phyloP scores from a whole-genome alignment of 2,329 filamentous ascomycete genomes.

The Hymenoscyphus fraxineus region DNA sequence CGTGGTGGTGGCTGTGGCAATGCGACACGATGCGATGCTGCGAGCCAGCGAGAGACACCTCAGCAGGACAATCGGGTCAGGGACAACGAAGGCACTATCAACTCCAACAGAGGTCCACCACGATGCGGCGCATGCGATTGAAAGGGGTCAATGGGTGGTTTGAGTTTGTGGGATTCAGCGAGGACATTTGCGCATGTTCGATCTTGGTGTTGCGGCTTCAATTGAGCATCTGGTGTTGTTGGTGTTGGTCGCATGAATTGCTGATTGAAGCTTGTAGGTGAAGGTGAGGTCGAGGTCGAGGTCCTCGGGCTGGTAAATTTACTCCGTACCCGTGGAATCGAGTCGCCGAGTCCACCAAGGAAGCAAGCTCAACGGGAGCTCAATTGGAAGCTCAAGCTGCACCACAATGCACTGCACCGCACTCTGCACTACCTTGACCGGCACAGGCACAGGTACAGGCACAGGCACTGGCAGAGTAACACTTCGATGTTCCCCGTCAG shows the following conservation, averaged over 20 bases:
- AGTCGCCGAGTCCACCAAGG: no score
- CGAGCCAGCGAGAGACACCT: neutral
- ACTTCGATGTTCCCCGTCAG: no score
- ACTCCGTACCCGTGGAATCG: no score
- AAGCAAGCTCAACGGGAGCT: no score
- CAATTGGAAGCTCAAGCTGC: no score
- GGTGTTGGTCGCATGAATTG: neutral
- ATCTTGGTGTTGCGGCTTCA: constrained; percentile 3
- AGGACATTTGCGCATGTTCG: neutral
- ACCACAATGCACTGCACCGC: no score
- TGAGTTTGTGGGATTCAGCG: neutral
- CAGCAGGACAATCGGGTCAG: constrained; percentile 2
- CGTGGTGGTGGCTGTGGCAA: neutral
- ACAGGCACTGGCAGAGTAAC: no score
- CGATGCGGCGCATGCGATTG: constrained; percentile 10
- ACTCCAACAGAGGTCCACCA: neutral
- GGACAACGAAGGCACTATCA: neutral
- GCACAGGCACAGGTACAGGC: no score
- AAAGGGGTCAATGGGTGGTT: neutral
- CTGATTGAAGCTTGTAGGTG: neutral
- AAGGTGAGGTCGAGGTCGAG: neutral
- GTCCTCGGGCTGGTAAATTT: no score
- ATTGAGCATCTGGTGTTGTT: constrained; percentile 6
- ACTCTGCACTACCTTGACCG: no score
- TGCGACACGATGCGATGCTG: neutral